phyloP scores from a whole-genome alignment of 2,329 filamentous ascomycete genomes.

The Alternaria ventricosa region DNA sequence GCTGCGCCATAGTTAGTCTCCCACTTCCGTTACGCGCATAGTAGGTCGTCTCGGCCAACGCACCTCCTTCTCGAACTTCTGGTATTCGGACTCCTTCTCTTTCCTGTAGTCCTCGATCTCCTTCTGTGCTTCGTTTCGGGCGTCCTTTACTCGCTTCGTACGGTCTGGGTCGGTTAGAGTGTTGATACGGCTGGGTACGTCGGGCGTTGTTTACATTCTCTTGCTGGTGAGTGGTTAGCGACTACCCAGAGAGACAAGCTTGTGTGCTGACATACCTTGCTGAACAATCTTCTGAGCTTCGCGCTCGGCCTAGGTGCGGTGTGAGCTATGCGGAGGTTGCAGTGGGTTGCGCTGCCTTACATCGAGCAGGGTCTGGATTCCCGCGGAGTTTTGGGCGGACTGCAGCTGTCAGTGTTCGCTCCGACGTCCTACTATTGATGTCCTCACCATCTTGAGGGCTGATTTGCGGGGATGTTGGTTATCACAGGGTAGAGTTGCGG shows the following conservation, averaged over 20 bases:
- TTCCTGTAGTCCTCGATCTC: conserved; percentile 93
- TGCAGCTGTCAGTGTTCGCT: conserved; percentile 52
- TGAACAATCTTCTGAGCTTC: conserved; percentile 99
- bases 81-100: conserved; percentile 92
- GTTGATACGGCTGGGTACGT: conserved; percentile 11
- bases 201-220: conserved; percentile 73
- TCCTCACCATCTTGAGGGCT: conserved; percentile 36
- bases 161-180: conserved; percentile 66
- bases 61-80: conserved; percentile 87
- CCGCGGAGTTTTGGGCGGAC: conserved; percentile 98
- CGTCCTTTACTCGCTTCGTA: conserved; percentile 96
- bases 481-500: conserved; percentile 28
- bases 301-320: conserved; percentile 77
- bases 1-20: conserved; percentile 61
- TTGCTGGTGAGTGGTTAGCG: conserved; percentile 60
- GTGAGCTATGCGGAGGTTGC: conserved; percentile 46
- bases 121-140: conserved; percentile 94
- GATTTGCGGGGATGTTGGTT: conserved; percentile 20
- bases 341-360: conserved; percentile 64
- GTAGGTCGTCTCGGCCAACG: conserved; percentile 10
- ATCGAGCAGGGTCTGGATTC: conserved; percentile 98
- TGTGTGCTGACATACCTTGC: conserved; percentile 68
- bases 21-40: not conserved
- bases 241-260: not conserved
- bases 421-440: not conserved